phyloP scores from a whole-genome alignment of 768 basidiomycete species.

The Zangia roseola region DNA sequence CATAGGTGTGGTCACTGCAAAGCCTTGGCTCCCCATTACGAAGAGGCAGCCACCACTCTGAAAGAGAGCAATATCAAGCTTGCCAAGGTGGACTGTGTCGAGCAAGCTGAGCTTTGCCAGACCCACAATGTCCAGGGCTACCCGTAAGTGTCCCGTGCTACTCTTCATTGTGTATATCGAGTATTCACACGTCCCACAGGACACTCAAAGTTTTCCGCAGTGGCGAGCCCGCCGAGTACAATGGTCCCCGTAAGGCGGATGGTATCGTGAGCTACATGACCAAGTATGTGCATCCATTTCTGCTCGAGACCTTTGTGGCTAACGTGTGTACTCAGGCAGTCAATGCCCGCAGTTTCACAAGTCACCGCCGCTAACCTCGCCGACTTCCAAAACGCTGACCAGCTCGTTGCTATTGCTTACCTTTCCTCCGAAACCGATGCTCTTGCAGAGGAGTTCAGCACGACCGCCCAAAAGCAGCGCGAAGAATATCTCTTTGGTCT shows the following conservation, averaged over 20 bases:
- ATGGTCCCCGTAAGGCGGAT: conserved; percentile 89
- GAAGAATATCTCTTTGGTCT: conserved; percentile 94
- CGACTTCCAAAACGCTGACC: conserved; percentile 88
- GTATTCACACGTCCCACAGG: conserved; percentile 24
- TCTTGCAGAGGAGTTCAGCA: conserved; percentile 72
- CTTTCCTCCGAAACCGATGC: conserved; percentile 68
- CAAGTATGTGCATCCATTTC: conserved; percentile 58
- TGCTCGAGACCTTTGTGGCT: background rate
- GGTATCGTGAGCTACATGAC: conserved; percentile 96
- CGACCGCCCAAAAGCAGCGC: conserved; percentile 81
- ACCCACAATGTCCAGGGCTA: conserved; percentile 88
- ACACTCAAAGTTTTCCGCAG: conserved; percentile 91
- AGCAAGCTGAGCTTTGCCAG: conserved; percentile 88
- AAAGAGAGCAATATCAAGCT: conserved; percentile 89
- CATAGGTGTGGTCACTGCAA: conserved; percentile 96
- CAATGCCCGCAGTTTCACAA: conserved; percentile 87
- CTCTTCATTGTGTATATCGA: background rate
- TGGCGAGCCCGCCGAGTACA: conserved; percentile 78
- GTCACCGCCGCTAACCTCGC: conserved; percentile 75
- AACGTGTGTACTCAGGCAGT: conserved; percentile 56
- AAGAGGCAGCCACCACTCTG: conserved; percentile 89
- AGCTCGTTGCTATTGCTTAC: conserved; percentile 87
- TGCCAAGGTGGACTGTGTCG: conserved; percentile 97
- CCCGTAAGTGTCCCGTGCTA: conserved; percentile 57
- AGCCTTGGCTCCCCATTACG: conserved; percentile 90